These are phyloP conservation scores for Wickerhamia fluorescens DNA, from an alignment of 805 yeast genomes.

Conservation along the genomic window DNA sequence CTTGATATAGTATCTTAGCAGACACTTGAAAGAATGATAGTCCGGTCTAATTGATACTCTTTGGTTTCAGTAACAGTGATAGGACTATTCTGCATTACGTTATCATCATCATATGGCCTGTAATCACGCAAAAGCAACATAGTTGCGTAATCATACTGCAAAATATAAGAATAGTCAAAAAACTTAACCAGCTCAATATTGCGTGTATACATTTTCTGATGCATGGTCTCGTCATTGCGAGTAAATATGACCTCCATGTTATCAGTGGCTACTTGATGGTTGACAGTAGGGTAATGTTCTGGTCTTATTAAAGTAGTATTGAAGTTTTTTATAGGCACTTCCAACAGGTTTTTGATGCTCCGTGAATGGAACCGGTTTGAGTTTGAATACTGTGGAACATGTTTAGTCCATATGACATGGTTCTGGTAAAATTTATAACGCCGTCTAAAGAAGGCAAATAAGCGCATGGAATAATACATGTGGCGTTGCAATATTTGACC, in stretches of 20 bases:
- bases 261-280: too few relatives aligned
- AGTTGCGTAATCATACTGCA: conserved; percentile 19
- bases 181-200: conserved; percentile 21
- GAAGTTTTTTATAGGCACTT: conserved; percentile 5
- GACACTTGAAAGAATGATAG: too few relatives aligned
- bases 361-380: conserved; percentile 10
- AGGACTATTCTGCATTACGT: neutral
- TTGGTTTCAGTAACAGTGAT: conserved; percentile 9
- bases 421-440: conserved; percentile 13
- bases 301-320: conserved; percentile 6
- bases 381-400: conserved; percentile 6
- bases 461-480: conserved; percentile 17
- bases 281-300: conserved; percentile 7
- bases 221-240: conserved; percentile 16
- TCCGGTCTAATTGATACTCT: conserved; percentile 13
- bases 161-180: conserved; percentile 11
- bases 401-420: conserved; percentile 12
- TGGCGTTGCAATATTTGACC: conserved; percentile 17
- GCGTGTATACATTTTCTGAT: conserved; percentile 15
- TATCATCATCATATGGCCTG: conserved; percentile 11
- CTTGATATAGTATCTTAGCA: too few relatives aligned
- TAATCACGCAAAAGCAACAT: conserved; percentile 19
- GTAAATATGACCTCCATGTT: conserved; percentile 7
- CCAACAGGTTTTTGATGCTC: conserved; percentile 7
- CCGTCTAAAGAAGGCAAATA: conserved; percentile 17